Evolutionary conservation across 2,329 filamentous ascomycete species (phyloP).

Genomic region (Fusarium xyrophilum): DNA sequence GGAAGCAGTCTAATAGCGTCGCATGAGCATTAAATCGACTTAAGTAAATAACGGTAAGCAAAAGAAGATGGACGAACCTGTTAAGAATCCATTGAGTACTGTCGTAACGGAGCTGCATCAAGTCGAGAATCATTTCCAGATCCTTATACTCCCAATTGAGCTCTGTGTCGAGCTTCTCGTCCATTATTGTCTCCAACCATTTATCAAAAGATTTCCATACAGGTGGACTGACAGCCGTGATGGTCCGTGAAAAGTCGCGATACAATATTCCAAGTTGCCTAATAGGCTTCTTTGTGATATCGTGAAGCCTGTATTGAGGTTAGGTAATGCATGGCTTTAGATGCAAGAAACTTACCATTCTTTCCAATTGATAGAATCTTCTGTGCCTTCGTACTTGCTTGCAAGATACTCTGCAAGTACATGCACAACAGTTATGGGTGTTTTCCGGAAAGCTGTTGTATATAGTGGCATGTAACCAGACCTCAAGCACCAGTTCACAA

Average conservation of each 20-base stretch:
- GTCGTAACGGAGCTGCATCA: not conserved
- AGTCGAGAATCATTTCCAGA: not conserved
- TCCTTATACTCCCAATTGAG: not conserved
- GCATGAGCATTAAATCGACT: not conserved
- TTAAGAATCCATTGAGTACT: not conserved
- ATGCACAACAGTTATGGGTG: not conserved
- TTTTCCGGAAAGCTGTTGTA: not conserved
- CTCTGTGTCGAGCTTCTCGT: conserved; percentile 1
- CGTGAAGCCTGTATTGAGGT: not conserved
- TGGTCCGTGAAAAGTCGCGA: not conserved
- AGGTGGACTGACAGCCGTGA: not conserved
- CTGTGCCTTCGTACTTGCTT: not conserved
- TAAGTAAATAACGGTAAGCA: not conserved
- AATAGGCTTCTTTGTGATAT: not conserved
- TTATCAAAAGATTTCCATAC: not conserved
- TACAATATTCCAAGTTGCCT: not conserved
- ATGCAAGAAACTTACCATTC: not conserved
- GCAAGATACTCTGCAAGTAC: not conserved
- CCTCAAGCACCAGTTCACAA: conserved; percentile 8
- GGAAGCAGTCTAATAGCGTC: not conserved
- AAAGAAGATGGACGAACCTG: not conserved
- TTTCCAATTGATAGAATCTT: conserved; percentile 4
- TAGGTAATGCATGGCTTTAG: not conserved
- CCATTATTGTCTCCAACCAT: not conserved
- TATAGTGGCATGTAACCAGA: not conserved